phyloP scores from a whole-genome alignment of 371 early-diverging fungal species.

The Lichtheimia ramosa region DNA sequence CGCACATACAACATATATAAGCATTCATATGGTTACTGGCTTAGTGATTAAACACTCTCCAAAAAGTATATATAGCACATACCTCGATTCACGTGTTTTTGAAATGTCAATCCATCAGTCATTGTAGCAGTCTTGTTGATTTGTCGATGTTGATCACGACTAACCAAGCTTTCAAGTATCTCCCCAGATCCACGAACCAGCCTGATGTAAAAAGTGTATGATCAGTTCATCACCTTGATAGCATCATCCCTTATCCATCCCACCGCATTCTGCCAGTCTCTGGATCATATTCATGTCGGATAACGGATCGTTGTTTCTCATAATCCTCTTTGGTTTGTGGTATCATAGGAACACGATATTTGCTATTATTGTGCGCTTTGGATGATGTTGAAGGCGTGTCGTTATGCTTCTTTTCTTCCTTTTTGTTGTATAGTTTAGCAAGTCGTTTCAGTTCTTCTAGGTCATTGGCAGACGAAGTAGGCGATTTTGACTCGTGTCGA shows the following conservation, averaged over 20 bases:
- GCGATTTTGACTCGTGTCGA: no score
- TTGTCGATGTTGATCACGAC: conserved; percentile 34
- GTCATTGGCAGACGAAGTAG: no score
- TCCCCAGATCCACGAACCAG: conserved; percentile 49
- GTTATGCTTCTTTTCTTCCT: no score
- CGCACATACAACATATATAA: not conserved
- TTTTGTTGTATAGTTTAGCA: no score
- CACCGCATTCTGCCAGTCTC: conserved; percentile 50
- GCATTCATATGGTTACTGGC: not conserved
- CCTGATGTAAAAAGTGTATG: conserved; percentile 14
- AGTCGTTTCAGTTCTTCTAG: no score
- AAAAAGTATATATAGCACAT: not conserved
- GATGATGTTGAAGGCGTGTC: no score
- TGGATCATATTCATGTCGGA: conserved; percentile 44
- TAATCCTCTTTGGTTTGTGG: conserved; percentile 47
- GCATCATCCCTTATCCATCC: not conserved
- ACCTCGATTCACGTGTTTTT: conserved; percentile 1
- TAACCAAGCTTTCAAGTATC: conserved; percentile 48
- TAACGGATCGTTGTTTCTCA: conserved; percentile 30
- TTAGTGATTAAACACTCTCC: not conserved
- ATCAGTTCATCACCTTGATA: not conserved
- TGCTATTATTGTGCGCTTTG: no score
- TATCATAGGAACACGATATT: conserved; percentile 13
- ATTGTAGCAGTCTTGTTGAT: conserved; percentile 41
- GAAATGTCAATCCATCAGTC: conserved; percentile 33